A percentile compares a stretch with the other conserved stretches of the same genome.
phyloP scores from a whole-genome alignment of 1,284 basidiomycete species.

The Rhodotorula sp. region DNA sequence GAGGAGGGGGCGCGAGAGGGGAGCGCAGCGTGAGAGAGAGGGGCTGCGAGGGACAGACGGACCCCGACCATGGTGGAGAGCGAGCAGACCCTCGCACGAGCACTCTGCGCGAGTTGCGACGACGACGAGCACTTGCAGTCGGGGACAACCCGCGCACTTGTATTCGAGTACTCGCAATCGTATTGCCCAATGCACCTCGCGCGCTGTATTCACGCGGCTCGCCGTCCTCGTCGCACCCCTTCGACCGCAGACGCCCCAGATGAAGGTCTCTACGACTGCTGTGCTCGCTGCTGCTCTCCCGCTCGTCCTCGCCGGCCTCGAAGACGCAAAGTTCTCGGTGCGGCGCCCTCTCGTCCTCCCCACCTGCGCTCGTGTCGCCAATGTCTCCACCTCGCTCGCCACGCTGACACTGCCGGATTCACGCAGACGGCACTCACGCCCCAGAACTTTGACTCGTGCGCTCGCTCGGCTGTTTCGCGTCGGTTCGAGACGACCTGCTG shows the following conservation, averaged over 20 bases:
- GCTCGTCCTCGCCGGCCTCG: slow-evolving; percentile 60
- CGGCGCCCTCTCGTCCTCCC: not conserved
- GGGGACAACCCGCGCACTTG: not conserved
- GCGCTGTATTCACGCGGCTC: not conserved
- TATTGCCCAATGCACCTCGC: not conserved
- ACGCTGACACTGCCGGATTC: slow-evolving; percentile 46
- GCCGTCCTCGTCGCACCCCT: not conserved
- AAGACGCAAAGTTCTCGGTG: slow-evolving; percentile 40
- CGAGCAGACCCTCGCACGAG: not conserved
- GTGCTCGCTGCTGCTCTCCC: slow-evolving; percentile 47
- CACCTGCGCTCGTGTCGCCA: not conserved
- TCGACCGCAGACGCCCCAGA: not conserved
- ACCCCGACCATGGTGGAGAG: slow-evolving; percentile 35
- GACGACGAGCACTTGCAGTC: not conserved
- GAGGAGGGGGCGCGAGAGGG: not conserved
- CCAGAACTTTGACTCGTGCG: slow-evolving; percentile 70
- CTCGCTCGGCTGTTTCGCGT: not conserved
- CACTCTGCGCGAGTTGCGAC: not conserved
- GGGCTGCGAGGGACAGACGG: not conserved
- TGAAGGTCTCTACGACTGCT: slow-evolving; percentile 19
- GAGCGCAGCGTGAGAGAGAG: not conserved
- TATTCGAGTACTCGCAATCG: not conserved
- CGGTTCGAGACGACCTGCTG: slow-evolving; percentile 47
- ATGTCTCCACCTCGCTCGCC: not conserved
- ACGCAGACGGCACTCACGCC: slow-evolving; percentile 68